phyloP scores from a whole-genome alignment of 257 asterid species.

The Osmanthus fragrans region DNA sequence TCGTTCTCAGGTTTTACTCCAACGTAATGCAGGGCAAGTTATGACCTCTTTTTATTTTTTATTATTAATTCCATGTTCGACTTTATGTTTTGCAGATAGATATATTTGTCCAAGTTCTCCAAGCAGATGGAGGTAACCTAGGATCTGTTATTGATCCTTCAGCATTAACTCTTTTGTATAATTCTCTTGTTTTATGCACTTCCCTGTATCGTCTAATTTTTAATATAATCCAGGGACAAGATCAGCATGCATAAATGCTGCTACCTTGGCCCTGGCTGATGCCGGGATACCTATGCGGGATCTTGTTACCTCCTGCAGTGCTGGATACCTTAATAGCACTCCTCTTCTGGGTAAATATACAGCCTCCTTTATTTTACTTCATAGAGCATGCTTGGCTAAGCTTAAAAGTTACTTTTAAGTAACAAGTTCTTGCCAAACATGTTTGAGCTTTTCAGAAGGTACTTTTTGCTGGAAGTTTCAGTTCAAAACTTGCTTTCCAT shows the following conservation, averaged over 20 bases:
- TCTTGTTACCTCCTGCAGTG: conserved; percentile 86
- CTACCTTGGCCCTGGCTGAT: conserved; percentile 93
- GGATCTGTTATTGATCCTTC: background rate
- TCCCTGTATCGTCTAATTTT: background rate
- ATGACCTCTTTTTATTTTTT: background rate
- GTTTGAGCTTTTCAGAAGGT: background rate
- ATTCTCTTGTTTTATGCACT: background rate
- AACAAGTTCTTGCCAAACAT: background rate
- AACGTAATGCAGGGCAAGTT: conserved; percentile 10
- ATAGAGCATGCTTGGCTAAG: background rate
- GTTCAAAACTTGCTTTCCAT: background rate
- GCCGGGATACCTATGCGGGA: conserved; percentile 98
- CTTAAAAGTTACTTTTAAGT: background rate
- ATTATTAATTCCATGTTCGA: background rate
- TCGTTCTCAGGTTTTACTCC: conserved; percentile 75
- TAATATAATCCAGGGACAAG: conserved; percentile 67
- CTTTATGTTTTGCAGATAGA: conserved; percentile 61
- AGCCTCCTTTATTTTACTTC: background rate
- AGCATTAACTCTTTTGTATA: background rate
- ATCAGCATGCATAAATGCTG: conserved; percentile 99
- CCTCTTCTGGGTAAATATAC: conserved; percentile 70
- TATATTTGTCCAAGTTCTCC: conserved; percentile 95
- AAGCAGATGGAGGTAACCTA: conserved; percentile 91
- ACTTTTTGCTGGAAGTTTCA: background rate
- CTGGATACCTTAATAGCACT: conserved; percentile 80